Conservation (phyloP, 805 yeast species). For the Helenozyma baotianmanensis region DNA sequence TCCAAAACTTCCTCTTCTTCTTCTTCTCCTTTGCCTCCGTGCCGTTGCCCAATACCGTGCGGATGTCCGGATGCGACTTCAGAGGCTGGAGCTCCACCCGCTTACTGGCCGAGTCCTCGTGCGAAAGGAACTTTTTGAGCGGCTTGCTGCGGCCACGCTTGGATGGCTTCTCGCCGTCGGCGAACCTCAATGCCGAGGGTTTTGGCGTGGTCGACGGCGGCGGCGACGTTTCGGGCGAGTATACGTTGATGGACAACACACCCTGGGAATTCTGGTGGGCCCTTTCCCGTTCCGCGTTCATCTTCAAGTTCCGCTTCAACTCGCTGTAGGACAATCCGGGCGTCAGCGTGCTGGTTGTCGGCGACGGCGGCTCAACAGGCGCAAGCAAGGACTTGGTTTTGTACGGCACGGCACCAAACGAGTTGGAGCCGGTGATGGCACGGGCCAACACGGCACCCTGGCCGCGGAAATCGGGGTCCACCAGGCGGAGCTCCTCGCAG, state of each 20-base stretch:
- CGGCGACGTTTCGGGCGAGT: slow-evolving; percentile 3
- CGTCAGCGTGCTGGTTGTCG: slow-evolving; percentile 3
- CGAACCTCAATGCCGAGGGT: slow-evolving; percentile 27
- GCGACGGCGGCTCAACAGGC: slow-evolving; percentile 22
- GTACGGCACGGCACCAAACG: slow-evolving; percentile 35
- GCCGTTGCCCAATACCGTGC: slow-evolving; percentile 6
- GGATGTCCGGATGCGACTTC: slow-evolving; percentile 37
- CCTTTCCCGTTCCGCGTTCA: slow-evolving; percentile 14
- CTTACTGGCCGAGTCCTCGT: slow-evolving; percentile 24
- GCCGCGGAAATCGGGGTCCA: slow-evolving; percentile 38
- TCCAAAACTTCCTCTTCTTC: slow-evolving; percentile 34
- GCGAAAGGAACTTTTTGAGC: slow-evolving; percentile 34
- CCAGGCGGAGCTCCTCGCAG: slow-evolving; percentile 31
- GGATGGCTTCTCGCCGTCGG: slow-evolving; percentile 10
- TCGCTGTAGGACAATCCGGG: slow-evolving; percentile 29
- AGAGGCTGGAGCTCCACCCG: slow-evolving; percentile 29
- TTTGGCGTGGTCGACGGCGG: slow-evolving; percentile 16
- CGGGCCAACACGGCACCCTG: slow-evolving; percentile 40
- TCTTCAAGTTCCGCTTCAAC: slow-evolving; percentile 24
- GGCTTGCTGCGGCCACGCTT: slow-evolving; percentile 10
- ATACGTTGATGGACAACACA: slow-evolving; percentile 2
- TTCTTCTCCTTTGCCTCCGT: slow-evolving; percentile 17
- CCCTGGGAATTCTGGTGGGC: slow-evolving; percentile 4
- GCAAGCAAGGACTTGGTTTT: slow-evolving; percentile 39
- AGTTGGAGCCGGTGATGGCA: slow-evolving; percentile 38